Conservation (phyloP, 129 eudicot species). For the Ambrosia trifida region DNA sequence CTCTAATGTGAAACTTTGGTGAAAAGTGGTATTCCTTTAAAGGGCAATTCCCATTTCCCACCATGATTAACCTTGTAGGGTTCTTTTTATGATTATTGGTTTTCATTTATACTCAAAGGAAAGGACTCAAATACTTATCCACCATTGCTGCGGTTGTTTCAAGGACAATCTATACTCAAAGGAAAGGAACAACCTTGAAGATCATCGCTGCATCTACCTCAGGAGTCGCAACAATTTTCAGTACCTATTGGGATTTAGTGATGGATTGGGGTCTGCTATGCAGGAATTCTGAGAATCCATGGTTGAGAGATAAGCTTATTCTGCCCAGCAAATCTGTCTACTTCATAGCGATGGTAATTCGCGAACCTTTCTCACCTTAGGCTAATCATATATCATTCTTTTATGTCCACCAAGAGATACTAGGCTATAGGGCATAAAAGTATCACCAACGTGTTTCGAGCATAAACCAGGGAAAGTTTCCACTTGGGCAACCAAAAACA, state of each 20-base stretch:
- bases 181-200: conserved; percentile 28
- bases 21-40: too few species aligned
- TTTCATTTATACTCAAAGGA: too few species aligned
- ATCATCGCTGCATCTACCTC: conserved; percentile 52
- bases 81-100: too few species aligned
- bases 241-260: conserved; percentile 80
- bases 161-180: conserved; percentile 44
- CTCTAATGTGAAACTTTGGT: too few species aligned
- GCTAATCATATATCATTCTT: too few species aligned
- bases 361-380: background rate
- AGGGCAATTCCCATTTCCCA: too few species aligned
- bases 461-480: too few species aligned
- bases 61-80: too few species aligned
- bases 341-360: conserved; percentile 64
- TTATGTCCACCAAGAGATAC: too few species aligned
- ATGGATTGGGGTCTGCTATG: conserved; percentile 72
- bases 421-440: too few species aligned
- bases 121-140: conserved; percentile 65
- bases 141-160: conserved; percentile 58
- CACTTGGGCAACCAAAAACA: too few species aligned
- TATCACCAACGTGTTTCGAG: too few species aligned
- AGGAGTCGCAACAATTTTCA: conserved; percentile 50
- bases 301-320: conserved; percentile 72
- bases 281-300: conserved; percentile 54
- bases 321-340: conserved; percentile 47